Evolutionary conservation across 179 eudicot species (phyloP), one percentile per base, ranked within the genome.

Genomic region (Actinidia arguta): DNA sequence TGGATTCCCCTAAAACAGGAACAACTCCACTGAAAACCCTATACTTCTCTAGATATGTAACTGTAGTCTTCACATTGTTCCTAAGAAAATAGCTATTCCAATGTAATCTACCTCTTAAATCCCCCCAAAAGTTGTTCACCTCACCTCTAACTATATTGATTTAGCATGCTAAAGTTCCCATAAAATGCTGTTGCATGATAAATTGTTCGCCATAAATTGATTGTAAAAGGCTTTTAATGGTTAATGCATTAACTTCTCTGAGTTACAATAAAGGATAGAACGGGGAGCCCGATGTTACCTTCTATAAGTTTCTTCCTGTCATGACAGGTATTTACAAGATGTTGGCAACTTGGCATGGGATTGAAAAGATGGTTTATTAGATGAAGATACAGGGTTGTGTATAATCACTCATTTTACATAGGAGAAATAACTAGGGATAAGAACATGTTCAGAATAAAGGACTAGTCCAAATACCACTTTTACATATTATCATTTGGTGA

Each of bases 401-500:
- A 25, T 73, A 73, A 6, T n/a, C 1, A 0, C 59, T n/a, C 36
- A 50, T 16, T 13, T 50, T 51, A 51, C 51, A 50, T 51, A 52
- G 22, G 77, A 69, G 51, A 51, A 52, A 73, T 48, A 24, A 52
- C 46, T 16, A 51, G 14, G 76, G 58, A 74, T 20, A 75, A 36
- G 78, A 17, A 75, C 66, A 18, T 75, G 47, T 56, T 75, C 48
- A 18, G n/a, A 12, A 12, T 36, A 11, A 63, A 75, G 55, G 31
- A 74, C 75, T 71, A 47, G 5, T 48, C 58, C 58, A 22, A 24
- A 73, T 73, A 24, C 54, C 54, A 73, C 13, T 18, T 42, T 42
- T n/a, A 42, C 20, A 76, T 17, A 79, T 20, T n/a, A 36, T 66
- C 25, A 25, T 25, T 79, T 36, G 39, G 39, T 66, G 82, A 74